Evolutionary conservation across 2,329 filamentous ascomycete genomes (phyloP).

Genomic region (Colletotrichum phormii): DNA sequence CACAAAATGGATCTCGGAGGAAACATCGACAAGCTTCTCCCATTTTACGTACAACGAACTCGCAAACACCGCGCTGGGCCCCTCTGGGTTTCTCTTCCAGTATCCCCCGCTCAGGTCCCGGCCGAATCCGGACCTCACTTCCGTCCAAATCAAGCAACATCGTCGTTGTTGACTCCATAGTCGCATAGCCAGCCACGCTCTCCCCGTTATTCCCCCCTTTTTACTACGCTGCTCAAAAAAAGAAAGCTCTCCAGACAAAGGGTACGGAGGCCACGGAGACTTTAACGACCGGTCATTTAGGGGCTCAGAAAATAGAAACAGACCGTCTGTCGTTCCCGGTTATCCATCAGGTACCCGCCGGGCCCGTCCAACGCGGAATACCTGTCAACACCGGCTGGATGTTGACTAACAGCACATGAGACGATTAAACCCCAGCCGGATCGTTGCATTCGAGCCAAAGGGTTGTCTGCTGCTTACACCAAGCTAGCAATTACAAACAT

Average conservation of each 20-base stretch:
- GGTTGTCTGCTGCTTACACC: background rate
- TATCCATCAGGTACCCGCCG: conserved; percentile 24
- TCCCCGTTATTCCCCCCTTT: conserved; percentile 1
- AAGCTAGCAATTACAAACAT: background rate
- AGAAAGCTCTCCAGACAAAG: conserved; percentile 7
- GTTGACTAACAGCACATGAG: conserved; percentile 7
- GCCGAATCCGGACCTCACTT: conserved; percentile 11
- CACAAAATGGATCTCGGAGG: background rate
- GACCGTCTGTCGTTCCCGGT: background rate
- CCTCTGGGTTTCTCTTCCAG: background rate
- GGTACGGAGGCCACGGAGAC: background rate
- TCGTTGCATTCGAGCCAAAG: background rate
- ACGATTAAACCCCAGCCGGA: background rate
- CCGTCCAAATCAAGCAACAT: conserved; percentile 11
- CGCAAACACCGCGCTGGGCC: background rate
- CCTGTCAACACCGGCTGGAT: background rate
- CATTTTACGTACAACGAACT: conserved; percentile 1
- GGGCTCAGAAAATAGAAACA: conserved; percentile 15
- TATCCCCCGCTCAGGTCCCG: background rate
- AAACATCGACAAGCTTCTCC: conserved; percentile 11
- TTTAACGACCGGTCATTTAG: background rate
- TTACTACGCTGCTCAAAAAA: background rate
- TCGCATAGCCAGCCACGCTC: background rate
- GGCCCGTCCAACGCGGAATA: conserved; percentile 9
- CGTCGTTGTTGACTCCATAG: background rate